Base-by-base conservation (phyloP, 2,329 filamentous ascomycete species). In the Phialophora verrucosa region DNA sequence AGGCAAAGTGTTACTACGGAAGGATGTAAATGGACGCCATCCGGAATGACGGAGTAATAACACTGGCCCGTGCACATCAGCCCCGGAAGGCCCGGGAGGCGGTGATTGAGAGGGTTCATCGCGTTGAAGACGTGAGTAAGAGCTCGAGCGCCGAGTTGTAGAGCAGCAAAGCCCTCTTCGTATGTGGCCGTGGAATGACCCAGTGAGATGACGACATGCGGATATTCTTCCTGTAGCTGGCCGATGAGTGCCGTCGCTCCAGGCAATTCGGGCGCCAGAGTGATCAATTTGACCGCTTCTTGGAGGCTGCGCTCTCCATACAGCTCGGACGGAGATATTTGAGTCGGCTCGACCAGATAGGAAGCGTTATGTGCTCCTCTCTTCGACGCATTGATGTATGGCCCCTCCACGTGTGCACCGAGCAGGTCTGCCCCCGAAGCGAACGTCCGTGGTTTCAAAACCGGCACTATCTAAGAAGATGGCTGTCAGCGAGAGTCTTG, bases 341-440 rank as follows among this genome's bases (percentile, higher is more conserved):
- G 76, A 38, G 71, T 73, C 35, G 81, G 77, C 25, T 50, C 53
- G 14, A 60, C 54, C 73, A 84, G 83, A 53, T 83, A 79, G 25
- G 77, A 75, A 29, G 76, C 74, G 67, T 82, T 80, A 72, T 86
- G 84, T 6, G 84, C 84, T 47, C 85, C 85, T 72, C 83, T 84
- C 72, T 86, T 86, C 3, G 76, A 74, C 1, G 82, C 79, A 65
- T 82, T 78, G 5, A 87, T 80, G 70, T 84, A 86, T 7, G 85
- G 84, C 1, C 84, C 85, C 79, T 87, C 84, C 20, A 79, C 78
- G 71, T 87, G 85, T n/a, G 83, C 83, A 32, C 85, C 85, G 1
- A 86, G 79, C 5, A 86, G 77, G 20, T 81, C 79, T n/a, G 84
- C 84, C 4, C 79, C 79, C 14, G 74, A 69, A 10, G 76, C 66